These are phyloP conservation scores for Osmozyma mogii DNA, from an alignment of 805 yeast genomes.

Conservation along the genomic window DNA sequence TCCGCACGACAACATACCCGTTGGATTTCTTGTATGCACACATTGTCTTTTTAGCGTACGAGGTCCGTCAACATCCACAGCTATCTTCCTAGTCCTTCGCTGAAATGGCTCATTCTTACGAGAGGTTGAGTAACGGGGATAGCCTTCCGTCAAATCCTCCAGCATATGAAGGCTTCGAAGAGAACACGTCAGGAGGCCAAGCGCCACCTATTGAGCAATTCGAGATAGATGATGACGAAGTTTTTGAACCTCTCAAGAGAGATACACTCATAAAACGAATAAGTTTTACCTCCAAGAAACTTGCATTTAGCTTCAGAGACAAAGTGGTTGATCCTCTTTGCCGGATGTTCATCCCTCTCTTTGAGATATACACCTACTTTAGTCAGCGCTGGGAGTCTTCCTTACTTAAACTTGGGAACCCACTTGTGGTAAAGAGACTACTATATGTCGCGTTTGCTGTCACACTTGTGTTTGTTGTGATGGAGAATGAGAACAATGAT, in stretches of 20 bases:
- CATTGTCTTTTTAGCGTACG: no score
- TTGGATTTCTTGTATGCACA: no score
- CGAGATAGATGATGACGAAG: constrained; percentile 28
- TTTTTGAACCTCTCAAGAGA: constrained; percentile 11
- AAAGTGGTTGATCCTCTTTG: constrained; percentile 36
- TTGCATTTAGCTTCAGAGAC: constrained; percentile 29
- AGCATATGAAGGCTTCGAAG: constrained; percentile 4
- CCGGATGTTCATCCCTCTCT: constrained; percentile 43
- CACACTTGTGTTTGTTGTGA: constrained; percentile 45
- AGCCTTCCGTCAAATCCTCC: constrained; percentile 7
- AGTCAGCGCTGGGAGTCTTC: constrained; percentile 45
- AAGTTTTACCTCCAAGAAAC: constrained; percentile 23
- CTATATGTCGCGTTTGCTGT: constrained; percentile 63
- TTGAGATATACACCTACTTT: constrained; percentile 37
- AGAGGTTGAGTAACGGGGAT: constrained; percentile 1
- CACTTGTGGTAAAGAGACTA: constrained; percentile 71
- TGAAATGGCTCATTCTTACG: constrained; percentile 1
- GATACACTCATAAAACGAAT: constrained; percentile 28
- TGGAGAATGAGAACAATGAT: constrained; percentile 45
- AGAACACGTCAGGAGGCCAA: neutral
- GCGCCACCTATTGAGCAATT: constrained; percentile 21
- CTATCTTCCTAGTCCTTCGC: neutral
- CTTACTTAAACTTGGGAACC: constrained; percentile 71
- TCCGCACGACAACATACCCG: no score
- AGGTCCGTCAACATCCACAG: no score